These are phyloP conservation scores for Eutypella sp. DNA, from an alignment of 2,329 filamentous ascomycete genomes.

Conservation along the genomic window DNA sequence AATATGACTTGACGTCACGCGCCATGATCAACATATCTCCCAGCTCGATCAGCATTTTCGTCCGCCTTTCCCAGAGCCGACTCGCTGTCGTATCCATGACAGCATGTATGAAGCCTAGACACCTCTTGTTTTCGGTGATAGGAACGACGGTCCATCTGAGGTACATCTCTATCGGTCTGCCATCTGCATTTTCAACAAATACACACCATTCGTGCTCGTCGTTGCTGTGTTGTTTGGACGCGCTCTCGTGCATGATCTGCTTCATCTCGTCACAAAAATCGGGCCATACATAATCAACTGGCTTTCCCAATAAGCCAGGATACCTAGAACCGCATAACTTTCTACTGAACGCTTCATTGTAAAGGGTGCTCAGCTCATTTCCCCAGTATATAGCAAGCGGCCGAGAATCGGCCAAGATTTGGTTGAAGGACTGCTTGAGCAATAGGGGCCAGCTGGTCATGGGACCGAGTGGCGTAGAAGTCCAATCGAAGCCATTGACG, in stretches of 20 bases:
- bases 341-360: slow-evolving; percentile 64
- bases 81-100: slow-evolving; percentile 42
- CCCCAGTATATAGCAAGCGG: slow-evolving; percentile 62
- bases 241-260: slow-evolving; percentile 31
- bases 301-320: slow-evolving; percentile 56
- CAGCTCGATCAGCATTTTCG: slow-evolving; percentile 45
- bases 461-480: slow-evolving; percentile 39
- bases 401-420: slow-evolving; percentile 39
- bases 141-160: slow-evolving; percentile 44
- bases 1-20: slow-evolving; percentile 42
- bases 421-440: slow-evolving; percentile 40
- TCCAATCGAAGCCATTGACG: slow-evolving; percentile 42
- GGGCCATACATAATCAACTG: slow-evolving; percentile 54
- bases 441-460: slow-evolving; percentile 41
- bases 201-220: slow-evolving; percentile 41
- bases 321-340: slow-evolving; percentile 60
- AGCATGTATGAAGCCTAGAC: slow-evolving; percentile 43
- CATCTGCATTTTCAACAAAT: slow-evolving; percentile 38
- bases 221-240: slow-evolving; percentile 26
- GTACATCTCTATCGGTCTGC: slow-evolving; percentile 41
- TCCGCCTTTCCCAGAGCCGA: slow-evolving; percentile 43
- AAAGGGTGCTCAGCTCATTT: slow-evolving; percentile 57
- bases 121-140: slow-evolving; percentile 36
- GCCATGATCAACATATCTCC: slow-evolving; percentile 39
- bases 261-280: slow-evolving; percentile 39